A percentile compares a stretch with the other conserved stretches of the same genome.
Evolutionary conservation across 805 yeast genomes (phyloP).

Genomic region (Lipomyces yamadae): DNA sequence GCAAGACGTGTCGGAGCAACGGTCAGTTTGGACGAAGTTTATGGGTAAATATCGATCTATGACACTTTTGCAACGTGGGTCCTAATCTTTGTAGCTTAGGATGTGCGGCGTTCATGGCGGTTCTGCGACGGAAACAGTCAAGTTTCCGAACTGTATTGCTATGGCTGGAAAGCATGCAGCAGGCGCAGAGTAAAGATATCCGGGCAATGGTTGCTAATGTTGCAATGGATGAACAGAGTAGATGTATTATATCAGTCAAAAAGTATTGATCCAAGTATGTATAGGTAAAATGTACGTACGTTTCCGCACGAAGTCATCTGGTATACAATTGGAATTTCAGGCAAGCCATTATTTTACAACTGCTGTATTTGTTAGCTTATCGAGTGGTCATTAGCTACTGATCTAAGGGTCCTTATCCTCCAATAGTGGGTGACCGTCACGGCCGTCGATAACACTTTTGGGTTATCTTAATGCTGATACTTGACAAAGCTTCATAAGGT

Average conservation of each 20-base stretch:
- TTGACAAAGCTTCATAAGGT: no score
- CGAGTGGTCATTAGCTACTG: no score
- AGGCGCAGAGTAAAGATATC: neutral
- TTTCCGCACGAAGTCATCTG: neutral
- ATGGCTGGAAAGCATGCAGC: conserved; percentile 15
- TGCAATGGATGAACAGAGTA: conserved; percentile 8
- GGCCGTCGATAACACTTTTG: no score
- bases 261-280: conserved; percentile 11
- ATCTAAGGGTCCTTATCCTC: no score
- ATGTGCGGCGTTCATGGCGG: conserved; percentile 20
- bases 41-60: conserved; percentile 5
- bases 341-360: no score
- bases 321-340: no score
- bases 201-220: conserved; percentile 1
- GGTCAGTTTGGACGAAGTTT: neutral
- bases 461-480: no score
- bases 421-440: no score
- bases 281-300: neutral
- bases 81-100: conserved; percentile 11
- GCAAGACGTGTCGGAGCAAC: neutral
- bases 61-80: no score
- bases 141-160: conserved; percentile 12
- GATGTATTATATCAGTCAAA: neutral
- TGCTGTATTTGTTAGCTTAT: no score
- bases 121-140: conserved; percentile 19